A percentile compares a stretch with the other conserved stretches of the same genome.
phyloP scores from a whole-genome alignment of 768 basidiomycete genomes.

The Solioccasus polychromus region DNA sequence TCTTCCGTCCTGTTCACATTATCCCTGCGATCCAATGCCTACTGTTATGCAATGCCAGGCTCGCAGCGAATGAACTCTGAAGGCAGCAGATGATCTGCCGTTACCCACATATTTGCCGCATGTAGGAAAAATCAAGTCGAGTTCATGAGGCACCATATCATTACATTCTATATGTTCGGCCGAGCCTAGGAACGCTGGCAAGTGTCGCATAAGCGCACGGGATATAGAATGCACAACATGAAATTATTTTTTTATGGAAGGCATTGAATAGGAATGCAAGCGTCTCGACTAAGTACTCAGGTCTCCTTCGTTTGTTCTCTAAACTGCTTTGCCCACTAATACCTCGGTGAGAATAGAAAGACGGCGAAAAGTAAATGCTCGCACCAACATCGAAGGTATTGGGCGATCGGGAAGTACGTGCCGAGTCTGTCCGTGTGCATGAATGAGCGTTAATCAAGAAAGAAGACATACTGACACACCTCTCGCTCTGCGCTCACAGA shows the following conservation, averaged over 20 bases:
- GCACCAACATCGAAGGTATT: slow-evolving; percentile 79
- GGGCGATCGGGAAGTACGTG: slow-evolving; percentile 57
- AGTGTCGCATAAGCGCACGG: no score
- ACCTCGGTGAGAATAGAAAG: background rate
- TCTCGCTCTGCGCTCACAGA: slow-evolving; percentile 73
- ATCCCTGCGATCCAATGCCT: no score
- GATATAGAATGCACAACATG: background rate
- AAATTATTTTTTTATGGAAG: background rate
- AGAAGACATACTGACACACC: slow-evolving; percentile 39
- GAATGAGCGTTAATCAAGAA: slow-evolving; percentile 5
- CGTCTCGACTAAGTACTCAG: slow-evolving; percentile 3
- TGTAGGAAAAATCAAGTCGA: no score
- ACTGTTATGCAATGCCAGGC: no score
- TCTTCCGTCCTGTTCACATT: no score
- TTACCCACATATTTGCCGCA: no score
- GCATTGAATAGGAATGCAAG: background rate
- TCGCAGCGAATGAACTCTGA: no score
- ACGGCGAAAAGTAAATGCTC: slow-evolving; percentile 22
- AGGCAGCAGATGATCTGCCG: no score
- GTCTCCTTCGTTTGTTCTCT: slow-evolving; percentile 27
- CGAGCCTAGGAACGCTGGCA: no score
- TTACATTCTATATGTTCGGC: no score
- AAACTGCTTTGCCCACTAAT: slow-evolving; percentile 53
- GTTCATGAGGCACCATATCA: no score
- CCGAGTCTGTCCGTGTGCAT: slow-evolving; percentile 45